Base-by-base conservation (phyloP, 176 grass and related monocot species). In the Saccharum spontaneum region DNA sequence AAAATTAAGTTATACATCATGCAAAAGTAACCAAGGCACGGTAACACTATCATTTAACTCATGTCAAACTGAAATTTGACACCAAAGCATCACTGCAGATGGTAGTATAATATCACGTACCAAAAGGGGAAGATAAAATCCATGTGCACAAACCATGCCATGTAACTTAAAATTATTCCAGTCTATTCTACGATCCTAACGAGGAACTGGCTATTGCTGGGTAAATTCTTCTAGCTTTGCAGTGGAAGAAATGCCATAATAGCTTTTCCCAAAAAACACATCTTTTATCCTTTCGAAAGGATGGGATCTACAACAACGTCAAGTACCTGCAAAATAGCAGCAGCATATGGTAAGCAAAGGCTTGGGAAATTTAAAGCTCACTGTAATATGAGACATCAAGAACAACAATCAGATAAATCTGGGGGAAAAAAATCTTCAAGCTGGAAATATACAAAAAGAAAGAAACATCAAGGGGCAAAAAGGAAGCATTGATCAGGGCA, bases 251-350 rank as follows among this genome's bases (percentile, higher is more conserved):
- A 61, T 64, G 18, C 85, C 85, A 84, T 15, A 80, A 87, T 69
- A 91, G 89, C 76, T 64, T 91, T 81, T 71, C 13, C 28, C 80
- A 65, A 70, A 80, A 63, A 69, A 81, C 14, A 0, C 44, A 65
- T 80, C 52, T 55, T 84, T 55, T 84, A 76, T 84, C 89, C 89
- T 84, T 62, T 87, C 63, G 20, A 91, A 90, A 84, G 81, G 89
- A 91, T 67, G 74, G 41, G 87, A 87, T 81, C 80, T 61, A 87
- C 13, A 43, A 37, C 30, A 68, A 36, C 54, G 81, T 91, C 89
- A 91, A 91, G 89, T 91, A 87, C 89, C 89, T 91, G 70, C 62
- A 80, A 71, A 41, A 71, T 23, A 63, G 63, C 1, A n/a, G 7
- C 30, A 69, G 0, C 2, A 48, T n/a, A 74, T 16, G 8, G 28